A percentile compares a stretch with the other conserved stretches of the same genome.
Conservation (phyloP, 2,329 filamentous ascomycete genomes). For the Xylaria digitata region DNA sequence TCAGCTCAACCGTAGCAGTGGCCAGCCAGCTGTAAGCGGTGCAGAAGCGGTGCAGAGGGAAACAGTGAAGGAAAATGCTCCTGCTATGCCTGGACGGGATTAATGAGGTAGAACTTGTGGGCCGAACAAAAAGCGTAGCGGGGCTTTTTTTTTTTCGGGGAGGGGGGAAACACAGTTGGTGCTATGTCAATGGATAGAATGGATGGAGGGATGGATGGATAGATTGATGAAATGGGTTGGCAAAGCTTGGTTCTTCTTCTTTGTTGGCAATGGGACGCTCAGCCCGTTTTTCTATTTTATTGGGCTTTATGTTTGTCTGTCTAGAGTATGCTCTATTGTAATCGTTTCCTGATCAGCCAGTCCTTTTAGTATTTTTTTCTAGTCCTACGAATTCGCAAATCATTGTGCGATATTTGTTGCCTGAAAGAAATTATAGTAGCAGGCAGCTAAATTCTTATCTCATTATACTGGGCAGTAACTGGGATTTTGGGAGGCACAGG, state of each 20-base stretch:
- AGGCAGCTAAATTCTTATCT: conserved; percentile 33
- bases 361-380: conserved; percentile 4
- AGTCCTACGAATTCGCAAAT: neutral
- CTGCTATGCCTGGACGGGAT: conserved; percentile 36
- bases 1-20: conserved; percentile 29
- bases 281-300: neutral
- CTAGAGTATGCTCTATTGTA: neutral
- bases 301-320: neutral
- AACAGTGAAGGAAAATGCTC: conserved; percentile 17
- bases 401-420: conserved; percentile 15
- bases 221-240: neutral
- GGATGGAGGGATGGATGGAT: neutral
- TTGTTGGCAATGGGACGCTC: conserved; percentile 29
- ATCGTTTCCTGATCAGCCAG: too few relatives aligned
- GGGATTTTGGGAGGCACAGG: neutral
- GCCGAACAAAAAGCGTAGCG: conserved; percentile 47
- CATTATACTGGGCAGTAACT: neutral
- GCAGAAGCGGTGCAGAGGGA: too few relatives aligned
- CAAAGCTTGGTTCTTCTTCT: conserved; percentile 21
- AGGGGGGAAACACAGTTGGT: conserved; percentile 6
- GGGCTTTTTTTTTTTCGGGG: conserved; percentile 32
- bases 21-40: conserved; percentile 34
- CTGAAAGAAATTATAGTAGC: conserved; percentile 15
- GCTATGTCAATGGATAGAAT: conserved; percentile 12
- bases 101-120: conserved; percentile 46